phyloP scores from a whole-genome alignment of 345 rosid genomes.

The Lepidium aucheri region DNA sequence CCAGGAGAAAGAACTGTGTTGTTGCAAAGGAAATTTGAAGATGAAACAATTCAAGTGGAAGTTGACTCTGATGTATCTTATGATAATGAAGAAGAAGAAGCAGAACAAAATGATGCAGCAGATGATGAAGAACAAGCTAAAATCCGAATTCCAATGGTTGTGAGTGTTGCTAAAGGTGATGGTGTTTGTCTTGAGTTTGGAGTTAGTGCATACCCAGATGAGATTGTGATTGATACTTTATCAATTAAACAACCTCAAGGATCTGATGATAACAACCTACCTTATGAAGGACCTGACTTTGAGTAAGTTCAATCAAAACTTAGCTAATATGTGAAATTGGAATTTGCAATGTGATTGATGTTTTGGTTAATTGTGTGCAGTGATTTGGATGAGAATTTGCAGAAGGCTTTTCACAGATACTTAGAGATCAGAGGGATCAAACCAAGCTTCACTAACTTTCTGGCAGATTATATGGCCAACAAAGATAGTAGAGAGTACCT shows the following conservation, averaged over 20 bases:
- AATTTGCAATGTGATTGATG: slow-evolving; percentile 6
- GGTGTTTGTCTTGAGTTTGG: slow-evolving; percentile 45
- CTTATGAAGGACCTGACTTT: slow-evolving; percentile 66
- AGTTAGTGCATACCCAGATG: slow-evolving; percentile 39
- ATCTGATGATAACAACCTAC: slow-evolving; percentile 22
- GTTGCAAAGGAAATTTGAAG: slow-evolving; percentile 33
- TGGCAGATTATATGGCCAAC: slow-evolving; percentile 41
- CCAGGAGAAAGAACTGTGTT: slow-evolving; percentile 49
- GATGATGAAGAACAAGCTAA: background rate
- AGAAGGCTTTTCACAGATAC: slow-evolving; percentile 53
- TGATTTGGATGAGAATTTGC: slow-evolving; percentile 63
- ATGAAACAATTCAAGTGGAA: slow-evolving; percentile 45
- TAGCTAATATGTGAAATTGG: background rate
- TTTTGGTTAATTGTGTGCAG: slow-evolving; percentile 24
- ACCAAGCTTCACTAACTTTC: slow-evolving; percentile 32
- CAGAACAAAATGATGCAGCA: background rate
- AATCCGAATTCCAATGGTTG: slow-evolving; percentile 42
- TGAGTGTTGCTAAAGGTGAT: slow-evolving; percentile 35
- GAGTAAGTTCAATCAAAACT: slow-evolving; percentile 27
- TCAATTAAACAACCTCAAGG: slow-evolving; percentile 35
- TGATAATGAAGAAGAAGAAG: slow-evolving; percentile 13
- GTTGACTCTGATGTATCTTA: slow-evolving; percentile 31
- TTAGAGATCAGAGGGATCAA: slow-evolving; percentile 64
- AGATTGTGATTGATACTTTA: slow-evolving; percentile 49
- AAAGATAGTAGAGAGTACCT: slow-evolving; percentile 57